A percentile compares a stretch with the other conserved stretches of the same genome.
Conservation (phyloP, 164 flowering plant genomes). For the Amborella trichopoda region DNA sequence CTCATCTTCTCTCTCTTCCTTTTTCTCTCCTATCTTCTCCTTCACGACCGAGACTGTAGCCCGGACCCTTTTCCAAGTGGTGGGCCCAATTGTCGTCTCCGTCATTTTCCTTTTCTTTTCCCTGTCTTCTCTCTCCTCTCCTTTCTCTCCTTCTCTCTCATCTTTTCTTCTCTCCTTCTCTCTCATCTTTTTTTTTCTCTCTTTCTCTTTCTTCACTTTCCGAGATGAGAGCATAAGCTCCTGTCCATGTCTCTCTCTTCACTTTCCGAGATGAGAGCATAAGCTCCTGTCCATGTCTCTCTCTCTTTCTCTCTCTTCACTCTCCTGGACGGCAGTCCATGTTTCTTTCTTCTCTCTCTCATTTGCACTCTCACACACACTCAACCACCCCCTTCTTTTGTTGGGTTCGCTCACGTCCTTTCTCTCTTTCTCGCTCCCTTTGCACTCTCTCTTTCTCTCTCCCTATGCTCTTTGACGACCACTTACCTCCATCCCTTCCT, state of each 20-base stretch:
- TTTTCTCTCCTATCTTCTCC: too few relatives aligned
- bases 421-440: not conserved
- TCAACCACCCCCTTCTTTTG: not conserved
- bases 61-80: not conserved
- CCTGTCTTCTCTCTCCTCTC: not conserved
- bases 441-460: not conserved
- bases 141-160: not conserved
- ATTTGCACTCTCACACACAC: not conserved
- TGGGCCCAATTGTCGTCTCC: not conserved
- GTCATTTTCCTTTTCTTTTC: not conserved
- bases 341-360: not conserved
- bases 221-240: not conserved
- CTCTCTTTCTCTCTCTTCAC: too few relatives aligned
- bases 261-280: not conserved
- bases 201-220: not conserved
- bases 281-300: not conserved
- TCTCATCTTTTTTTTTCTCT: not conserved
- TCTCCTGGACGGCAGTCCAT: too few relatives aligned
- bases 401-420: not conserved
- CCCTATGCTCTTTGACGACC: not conserved
- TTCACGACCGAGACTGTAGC: not conserved
- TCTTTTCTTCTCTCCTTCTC: not conserved
- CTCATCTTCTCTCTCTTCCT: not conserved
- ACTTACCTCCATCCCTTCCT: not conserved
- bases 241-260: not conserved